Percentiles rank a stretch among this genome's conserved stretches.
phyloP scores from a whole-genome alignment of 1,139 yeast species.

The Candida neerlandica region DNA sequence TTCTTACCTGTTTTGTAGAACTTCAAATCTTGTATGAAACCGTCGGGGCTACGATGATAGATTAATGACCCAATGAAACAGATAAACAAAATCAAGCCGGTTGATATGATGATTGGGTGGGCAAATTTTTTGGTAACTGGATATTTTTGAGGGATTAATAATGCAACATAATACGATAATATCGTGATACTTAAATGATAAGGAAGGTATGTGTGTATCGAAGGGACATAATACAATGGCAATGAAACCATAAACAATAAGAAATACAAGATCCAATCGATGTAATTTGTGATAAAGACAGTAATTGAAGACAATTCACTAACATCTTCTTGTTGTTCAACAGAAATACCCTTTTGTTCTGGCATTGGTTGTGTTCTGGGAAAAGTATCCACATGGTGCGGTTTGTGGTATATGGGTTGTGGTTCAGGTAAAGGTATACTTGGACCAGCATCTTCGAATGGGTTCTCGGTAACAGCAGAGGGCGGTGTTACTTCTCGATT shows the following conservation, averaged over 20 bases:
- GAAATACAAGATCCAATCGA: constrained; percentile 58
- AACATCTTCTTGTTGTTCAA: constrained; percentile 7
- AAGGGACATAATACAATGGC: constrained; percentile 51
- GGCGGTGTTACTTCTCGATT: constrained; percentile 16
- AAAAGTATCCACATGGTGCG: constrained; percentile 12
- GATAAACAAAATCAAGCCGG: constrained; percentile 60
- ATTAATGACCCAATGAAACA: constrained; percentile 64
- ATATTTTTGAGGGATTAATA: constrained; percentile 52
- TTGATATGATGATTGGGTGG: constrained; percentile 73
- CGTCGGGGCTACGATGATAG: constrained; percentile 43
- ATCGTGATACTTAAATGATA: constrained; percentile 65
- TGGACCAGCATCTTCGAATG: constrained; percentile 14
- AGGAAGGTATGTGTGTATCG: constrained; percentile 57
- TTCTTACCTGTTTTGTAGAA: constrained; percentile 71
- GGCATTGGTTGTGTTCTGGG: constrained; percentile 6
- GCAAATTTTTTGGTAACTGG: constrained; percentile 51
- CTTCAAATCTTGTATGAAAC: constrained; percentile 51
- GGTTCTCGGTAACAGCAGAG: constrained; percentile 18
- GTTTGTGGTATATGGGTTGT: constrained; percentile 21
- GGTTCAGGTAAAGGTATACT: constrained; percentile 18
- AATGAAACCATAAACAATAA: constrained; percentile 54
- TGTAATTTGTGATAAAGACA: constrained; percentile 43
- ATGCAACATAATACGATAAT: constrained; percentile 54
- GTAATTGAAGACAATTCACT: constrained; percentile 9
- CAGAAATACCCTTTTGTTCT: constrained; percentile 4